Percentiles rank a stretch among this genome's conserved stretches.
Evolutionary conservation across 805 yeast species (phyloP).

Genomic region (Wickerhamiella alocasiicola): DNA sequence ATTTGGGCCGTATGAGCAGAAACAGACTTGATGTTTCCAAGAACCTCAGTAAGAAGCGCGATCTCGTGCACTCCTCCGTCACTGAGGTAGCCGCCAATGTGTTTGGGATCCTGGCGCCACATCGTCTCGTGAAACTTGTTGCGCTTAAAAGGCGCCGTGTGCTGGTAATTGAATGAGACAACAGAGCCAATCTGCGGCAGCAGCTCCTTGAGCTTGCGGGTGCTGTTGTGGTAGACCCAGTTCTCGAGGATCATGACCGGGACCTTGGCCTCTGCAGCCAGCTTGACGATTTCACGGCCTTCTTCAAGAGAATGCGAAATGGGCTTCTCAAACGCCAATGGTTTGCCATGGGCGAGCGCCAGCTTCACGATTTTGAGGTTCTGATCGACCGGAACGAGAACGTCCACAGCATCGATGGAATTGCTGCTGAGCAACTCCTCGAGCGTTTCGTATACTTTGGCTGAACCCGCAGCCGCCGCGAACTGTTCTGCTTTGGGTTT

Average conservation of each 20-base stretch:
- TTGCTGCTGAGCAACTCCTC: slow-evolving; percentile 57
- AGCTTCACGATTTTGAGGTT: slow-evolving; percentile 55
- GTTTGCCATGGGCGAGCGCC: slow-evolving; percentile 65
- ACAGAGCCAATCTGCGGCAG: slow-evolving; percentile 61
- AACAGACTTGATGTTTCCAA: slow-evolving; percentile 61
- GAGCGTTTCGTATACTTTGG: slow-evolving; percentile 44
- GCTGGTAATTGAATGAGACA: slow-evolving; percentile 27
- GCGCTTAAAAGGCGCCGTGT: slow-evolving; percentile 40
- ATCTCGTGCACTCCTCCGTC: slow-evolving; percentile 97
- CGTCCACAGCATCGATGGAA: slow-evolving; percentile 68
- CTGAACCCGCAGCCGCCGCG: slow-evolving; percentile 46
- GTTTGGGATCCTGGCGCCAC: slow-evolving; percentile 88
- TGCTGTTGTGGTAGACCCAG: slow-evolving; percentile 63
- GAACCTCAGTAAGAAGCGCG: slow-evolving; percentile 68
- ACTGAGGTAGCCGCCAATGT: slow-evolving; percentile 81
- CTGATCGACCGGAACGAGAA: slow-evolving; percentile 76
- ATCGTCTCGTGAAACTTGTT: slow-evolving; percentile 46
- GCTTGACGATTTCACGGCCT: slow-evolving; percentile 64
- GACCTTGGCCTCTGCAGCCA: slow-evolving; percentile 47
- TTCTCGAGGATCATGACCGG: slow-evolving; percentile 77
- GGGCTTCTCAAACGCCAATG: slow-evolving; percentile 79
- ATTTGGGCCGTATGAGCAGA: slow-evolving; percentile 71
- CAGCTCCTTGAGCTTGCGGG: slow-evolving; percentile 41
- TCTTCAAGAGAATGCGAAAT: slow-evolving; percentile 75
- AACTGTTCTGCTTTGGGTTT: slow-evolving; percentile 69